Percentiles rank a stretch among this genome's conserved stretches.
Conservation (phyloP, 1,139 yeast genomes). For the Debaryomyces udenii region DNA sequence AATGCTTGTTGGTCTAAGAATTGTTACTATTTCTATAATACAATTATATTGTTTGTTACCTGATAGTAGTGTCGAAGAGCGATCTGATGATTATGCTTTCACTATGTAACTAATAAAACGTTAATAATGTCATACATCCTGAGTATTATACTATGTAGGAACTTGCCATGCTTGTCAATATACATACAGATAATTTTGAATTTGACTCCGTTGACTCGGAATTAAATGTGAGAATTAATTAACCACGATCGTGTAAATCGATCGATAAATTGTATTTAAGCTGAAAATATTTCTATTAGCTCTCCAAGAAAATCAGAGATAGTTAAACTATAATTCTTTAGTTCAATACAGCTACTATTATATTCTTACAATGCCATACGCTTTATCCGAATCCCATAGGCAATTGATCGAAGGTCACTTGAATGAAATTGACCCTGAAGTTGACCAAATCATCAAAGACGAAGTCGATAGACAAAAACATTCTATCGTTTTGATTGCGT, state of each 20-base stretch:
- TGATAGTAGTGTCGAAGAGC: neutral
- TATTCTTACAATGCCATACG: constrained; percentile 48
- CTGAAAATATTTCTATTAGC: constrained; percentile 1
- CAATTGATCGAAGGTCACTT: constrained; percentile 69
- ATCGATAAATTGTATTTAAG: neutral
- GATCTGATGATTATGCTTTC: constrained; percentile 5
- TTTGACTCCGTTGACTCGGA: constrained; percentile 10
- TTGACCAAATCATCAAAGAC: constrained; percentile 76
- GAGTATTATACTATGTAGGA: no score
- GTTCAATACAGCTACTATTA: neutral
- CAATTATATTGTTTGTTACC: no score
- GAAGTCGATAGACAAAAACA: constrained; percentile 94
- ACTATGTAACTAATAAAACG: constrained; percentile 9
- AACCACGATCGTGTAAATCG: constrained; percentile 8
- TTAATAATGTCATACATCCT: constrained; percentile 1
- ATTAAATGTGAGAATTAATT: constrained; percentile 6
- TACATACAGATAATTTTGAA: neutral
- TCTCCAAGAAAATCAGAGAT: neutral
- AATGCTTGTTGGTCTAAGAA: no score
- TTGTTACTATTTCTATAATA: no score
- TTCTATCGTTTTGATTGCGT: constrained; percentile 91
- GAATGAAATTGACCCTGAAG: constrained; percentile 80
- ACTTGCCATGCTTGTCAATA: no score
- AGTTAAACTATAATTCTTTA: neutral
- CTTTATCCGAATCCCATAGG: constrained; percentile 67